Base-by-base conservation (phyloP, 192 early-diverging fungal species). In the Coemansia sp. region DNA sequence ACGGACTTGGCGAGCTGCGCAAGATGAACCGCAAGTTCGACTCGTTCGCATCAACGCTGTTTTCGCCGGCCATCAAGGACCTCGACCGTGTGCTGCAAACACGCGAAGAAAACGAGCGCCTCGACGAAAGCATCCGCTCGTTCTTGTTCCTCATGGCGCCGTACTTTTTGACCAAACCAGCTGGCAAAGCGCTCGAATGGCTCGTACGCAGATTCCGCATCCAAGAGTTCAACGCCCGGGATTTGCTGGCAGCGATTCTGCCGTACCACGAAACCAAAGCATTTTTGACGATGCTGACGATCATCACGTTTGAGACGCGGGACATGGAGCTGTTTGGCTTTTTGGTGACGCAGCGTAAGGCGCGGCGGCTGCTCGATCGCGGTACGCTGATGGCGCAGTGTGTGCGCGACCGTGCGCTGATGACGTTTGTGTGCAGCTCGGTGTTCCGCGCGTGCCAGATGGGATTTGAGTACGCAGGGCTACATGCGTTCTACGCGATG, bases 261-360 rank as follows among this genome's bases (percentile, higher is more conserved):
- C 97, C 97, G 23, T 98, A 93, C 78, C 94, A 98, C 62, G 95
- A 97, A 68, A 94, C 94, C 10, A 85, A 87, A 59, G 84, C 87
- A 40, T 98, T 97, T 81, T 81, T 90, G 54, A 85, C 87, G 51
- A 85, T 98, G 85, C 85, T 93, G 5, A 82, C 84, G 22, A 84
- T 94, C 31, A 79, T 97, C 15, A 75, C 80, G 12, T 83, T 95
- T 54, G 66, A 81, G 81, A 86, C 84, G 54, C 84, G 74, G 15
- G 62, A 73, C 54, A 72, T 69, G 72, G 53, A 47, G 11, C 6
- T 68, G 28, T 84, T 73, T 48, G 67, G 68, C 20, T 81, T 82
- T 49, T 42, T 84, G 22, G 74, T 66, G 1, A 60, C 66, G 5
- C 70, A 72, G 66, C 72, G 75, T 23, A 79, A 80, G 62, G 70